These are phyloP conservation scores for Ceratocystis ficicola DNA, from an alignment of 2,329 filamentous ascomycete species.

Conservation along the genomic window DNA sequence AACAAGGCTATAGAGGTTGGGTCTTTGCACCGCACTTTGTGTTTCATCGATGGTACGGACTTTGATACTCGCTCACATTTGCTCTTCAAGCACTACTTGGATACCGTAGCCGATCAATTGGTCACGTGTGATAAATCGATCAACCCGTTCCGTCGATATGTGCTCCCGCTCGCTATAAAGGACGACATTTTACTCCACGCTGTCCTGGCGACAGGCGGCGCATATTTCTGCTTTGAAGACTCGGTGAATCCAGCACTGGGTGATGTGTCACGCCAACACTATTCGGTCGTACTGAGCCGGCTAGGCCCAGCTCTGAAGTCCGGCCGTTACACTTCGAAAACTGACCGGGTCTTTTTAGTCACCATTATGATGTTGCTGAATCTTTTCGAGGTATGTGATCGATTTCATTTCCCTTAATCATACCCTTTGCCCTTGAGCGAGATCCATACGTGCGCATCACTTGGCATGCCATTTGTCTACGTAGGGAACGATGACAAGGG, in stretches of 20 bases:
- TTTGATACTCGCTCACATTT: slow-evolving; percentile 19
- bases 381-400: slow-evolving; percentile 19
- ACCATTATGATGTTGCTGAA: slow-evolving; percentile 19
- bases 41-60: slow-evolving; percentile 4
- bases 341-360: slow-evolving; percentile 18
- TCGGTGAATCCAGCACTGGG: slow-evolving; percentile 15
- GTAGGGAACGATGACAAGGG: not conserved
- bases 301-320: slow-evolving; percentile 13
- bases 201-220: slow-evolving; percentile 19
- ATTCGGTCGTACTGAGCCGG: slow-evolving; percentile 13
- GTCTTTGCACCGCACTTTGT: slow-evolving; percentile 1
- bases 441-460: not conserved
- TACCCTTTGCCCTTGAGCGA: not conserved
- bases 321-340: slow-evolving; percentile 3
- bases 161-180: slow-evolving; percentile 17
- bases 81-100: slow-evolving; percentile 21
- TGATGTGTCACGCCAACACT: slow-evolving; percentile 16
- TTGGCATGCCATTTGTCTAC: not conserved
- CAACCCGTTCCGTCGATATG: slow-evolving; percentile 14
- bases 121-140: slow-evolving; percentile 12
- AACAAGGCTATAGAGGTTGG: not conserved
- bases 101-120: slow-evolving; percentile 18
- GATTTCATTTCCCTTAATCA: not conserved
- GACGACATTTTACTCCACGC: slow-evolving; percentile 21
- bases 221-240: slow-evolving; percentile 19